phyloP scores from a whole-genome alignment of 805 yeast species.

The Kluyveromyces nonfermentans region DNA sequence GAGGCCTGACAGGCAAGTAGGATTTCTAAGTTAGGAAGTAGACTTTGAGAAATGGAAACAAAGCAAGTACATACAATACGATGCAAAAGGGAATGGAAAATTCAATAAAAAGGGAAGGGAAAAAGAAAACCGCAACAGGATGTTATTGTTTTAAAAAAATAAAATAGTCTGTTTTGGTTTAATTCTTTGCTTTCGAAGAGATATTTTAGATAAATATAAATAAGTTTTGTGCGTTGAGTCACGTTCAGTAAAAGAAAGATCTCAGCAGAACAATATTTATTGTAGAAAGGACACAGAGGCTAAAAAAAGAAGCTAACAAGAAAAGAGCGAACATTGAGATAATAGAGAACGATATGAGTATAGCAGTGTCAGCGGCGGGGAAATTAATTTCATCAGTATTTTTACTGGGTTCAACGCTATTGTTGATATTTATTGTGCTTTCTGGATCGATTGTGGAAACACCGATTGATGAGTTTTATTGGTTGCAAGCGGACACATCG shows the following conservation, averaged over 20 bases:
- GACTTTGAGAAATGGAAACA: background rate
- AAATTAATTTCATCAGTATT: slow-evolving; percentile 20
- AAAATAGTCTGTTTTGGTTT: background rate
- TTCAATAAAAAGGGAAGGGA: background rate
- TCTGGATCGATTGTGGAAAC: slow-evolving; percentile 51
- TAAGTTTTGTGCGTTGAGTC: background rate
- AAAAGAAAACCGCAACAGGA: background rate
- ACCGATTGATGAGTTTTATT: slow-evolving; percentile 59
- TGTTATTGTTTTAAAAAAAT: background rate
- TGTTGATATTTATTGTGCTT: slow-evolving; percentile 48
- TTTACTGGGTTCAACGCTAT: slow-evolving; percentile 35
- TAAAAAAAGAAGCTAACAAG: background rate
- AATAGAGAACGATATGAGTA: background rate
- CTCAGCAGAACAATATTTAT: background rate
- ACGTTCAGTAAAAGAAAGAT: background rate
- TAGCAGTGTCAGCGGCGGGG: background rate
- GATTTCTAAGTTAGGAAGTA: background rate
- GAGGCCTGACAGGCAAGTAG: background rate
- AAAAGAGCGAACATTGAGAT: background rate
- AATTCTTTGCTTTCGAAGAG: background rate
- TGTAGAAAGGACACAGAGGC: background rate
- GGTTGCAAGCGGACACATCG: slow-evolving; percentile 63
- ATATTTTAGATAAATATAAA: background rate
- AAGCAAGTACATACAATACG: background rate
- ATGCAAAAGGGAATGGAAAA: slow-evolving; percentile 1